Percentiles rank a stretch among this genome's conserved stretches.
These are phyloP conservation scores for Gossypium longicalyx DNA, from an alignment of 345 rosid genomes.

Conservation along the genomic window DNA sequence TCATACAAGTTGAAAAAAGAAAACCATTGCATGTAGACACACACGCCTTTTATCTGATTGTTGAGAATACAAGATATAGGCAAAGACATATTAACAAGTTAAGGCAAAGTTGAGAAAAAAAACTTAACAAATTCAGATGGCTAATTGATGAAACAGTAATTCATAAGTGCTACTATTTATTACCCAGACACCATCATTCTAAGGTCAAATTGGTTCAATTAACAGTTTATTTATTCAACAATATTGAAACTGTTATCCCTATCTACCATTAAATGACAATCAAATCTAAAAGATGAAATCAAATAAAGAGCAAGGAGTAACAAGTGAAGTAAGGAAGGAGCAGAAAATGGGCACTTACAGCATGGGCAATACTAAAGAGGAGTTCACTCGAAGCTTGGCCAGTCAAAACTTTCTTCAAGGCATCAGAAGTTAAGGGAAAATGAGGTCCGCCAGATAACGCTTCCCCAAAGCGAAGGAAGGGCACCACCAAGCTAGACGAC, in stretches of 20 bases:
- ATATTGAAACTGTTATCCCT: background rate
- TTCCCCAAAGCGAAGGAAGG: slow-evolving; percentile 94
- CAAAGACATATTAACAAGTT: background rate
- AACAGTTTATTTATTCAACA: background rate
- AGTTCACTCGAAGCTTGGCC: slow-evolving; percentile 81
- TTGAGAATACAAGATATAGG: background rate
- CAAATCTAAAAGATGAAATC: background rate
- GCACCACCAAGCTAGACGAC: slow-evolving; percentile 63
- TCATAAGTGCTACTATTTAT: background rate
- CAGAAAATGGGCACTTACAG: slow-evolving; percentile 45
- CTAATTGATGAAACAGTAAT: background rate
- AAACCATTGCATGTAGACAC: background rate
- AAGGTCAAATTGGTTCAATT: background rate
- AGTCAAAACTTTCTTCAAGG: slow-evolving; percentile 75
- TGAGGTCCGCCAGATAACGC: slow-evolving; percentile 67
- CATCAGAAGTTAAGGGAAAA: slow-evolving; percentile 87
- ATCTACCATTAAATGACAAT: background rate
- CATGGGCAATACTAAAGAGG: slow-evolving; percentile 68
- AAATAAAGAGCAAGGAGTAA: background rate
- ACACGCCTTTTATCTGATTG: no score
- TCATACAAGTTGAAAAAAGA: background rate
- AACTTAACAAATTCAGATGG: background rate
- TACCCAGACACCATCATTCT: background rate
- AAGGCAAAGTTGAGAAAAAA: background rate
- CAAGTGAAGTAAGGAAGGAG: background rate